Conservation (phyloP, 257 asterid species). For the Mitragyna speciosa region DNA sequence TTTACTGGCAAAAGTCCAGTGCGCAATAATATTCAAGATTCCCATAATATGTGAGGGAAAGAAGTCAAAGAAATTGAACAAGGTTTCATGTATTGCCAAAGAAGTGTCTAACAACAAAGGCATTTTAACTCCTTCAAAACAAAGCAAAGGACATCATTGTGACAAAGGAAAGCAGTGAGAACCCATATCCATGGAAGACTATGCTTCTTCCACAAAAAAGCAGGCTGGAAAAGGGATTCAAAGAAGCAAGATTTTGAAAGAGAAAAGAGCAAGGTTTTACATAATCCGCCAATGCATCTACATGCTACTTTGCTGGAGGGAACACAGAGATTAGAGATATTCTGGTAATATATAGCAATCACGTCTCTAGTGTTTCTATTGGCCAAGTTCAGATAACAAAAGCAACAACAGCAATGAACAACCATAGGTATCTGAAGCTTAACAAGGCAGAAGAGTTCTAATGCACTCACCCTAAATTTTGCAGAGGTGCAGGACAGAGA, state of each 20-base stretch:
- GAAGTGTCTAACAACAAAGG: background rate
- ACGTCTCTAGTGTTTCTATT: background rate
- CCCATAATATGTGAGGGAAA: slow-evolving; percentile 10
- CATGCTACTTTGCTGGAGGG: slow-evolving; percentile 58
- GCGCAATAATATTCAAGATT: slow-evolving; percentile 18
- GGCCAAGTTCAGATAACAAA: background rate
- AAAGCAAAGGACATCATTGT: background rate
- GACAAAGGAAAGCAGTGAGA: background rate
- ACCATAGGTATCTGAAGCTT: background rate
- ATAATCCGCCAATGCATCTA: slow-evolving; percentile 55
- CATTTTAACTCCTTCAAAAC: background rate
- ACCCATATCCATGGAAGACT: slow-evolving; percentile 32
- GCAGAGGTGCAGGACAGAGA: background rate
- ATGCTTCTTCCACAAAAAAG: slow-evolving; percentile 29
- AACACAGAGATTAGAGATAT: slow-evolving; percentile 34
- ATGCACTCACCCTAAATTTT: background rate
- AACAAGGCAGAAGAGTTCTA: background rate
- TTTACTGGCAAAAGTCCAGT: slow-evolving; percentile 34
- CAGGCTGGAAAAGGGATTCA: slow-evolving; percentile 20
- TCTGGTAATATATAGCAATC: background rate
- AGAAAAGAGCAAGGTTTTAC: slow-evolving; percentile 51
- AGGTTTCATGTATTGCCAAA: background rate
- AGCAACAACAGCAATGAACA: background rate
- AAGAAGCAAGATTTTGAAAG: slow-evolving; percentile 40
- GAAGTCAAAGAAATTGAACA: slow-evolving; percentile 19